Conservation (phyloP, 306 rosid genomes). For the Pyrus pyrifolia region DNA sequence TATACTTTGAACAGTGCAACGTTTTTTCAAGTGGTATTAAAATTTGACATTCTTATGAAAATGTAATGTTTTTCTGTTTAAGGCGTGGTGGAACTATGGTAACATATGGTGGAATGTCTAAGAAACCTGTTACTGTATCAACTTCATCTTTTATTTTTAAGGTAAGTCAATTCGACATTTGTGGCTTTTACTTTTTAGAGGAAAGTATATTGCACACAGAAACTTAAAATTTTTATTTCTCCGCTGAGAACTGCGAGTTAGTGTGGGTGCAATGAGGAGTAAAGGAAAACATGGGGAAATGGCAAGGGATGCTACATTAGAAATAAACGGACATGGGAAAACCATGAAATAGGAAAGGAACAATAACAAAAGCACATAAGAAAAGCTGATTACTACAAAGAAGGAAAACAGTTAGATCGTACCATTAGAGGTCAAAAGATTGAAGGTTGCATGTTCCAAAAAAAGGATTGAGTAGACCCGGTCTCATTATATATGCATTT, state of each 20-base stretch:
- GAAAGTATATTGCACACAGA: too few relatives aligned
- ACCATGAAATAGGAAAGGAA: neutral
- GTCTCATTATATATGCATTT: neutral
- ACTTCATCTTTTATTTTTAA: conserved; percentile 90
- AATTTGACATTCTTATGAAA: neutral
- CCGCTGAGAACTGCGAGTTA: too few relatives aligned
- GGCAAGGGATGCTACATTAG: neutral
- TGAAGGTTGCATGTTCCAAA: neutral
- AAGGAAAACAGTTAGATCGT: neutral
- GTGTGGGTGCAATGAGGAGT: neutral
- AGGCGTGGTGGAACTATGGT: conserved; percentile 88
- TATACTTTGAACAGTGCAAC: neutral
- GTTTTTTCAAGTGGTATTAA: neutral
- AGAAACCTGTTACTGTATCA: conserved; percentile 67
- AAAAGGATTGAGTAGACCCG: neutral
- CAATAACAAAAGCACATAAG: neutral
- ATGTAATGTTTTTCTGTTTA: conserved; percentile 13
- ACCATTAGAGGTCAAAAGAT: neutral
- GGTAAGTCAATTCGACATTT: conserved; percentile 27
- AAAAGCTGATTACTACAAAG: neutral
- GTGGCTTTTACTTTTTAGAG: neutral
- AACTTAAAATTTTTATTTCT: too few relatives aligned
- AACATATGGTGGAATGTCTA: conserved; percentile 98
- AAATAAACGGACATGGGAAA: neutral
- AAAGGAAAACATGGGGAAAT: neutral